Evolutionary conservation across 2,329 filamentous ascomycete genomes (phyloP), one percentile per base, ranked within the genome.

Genomic region (Colletotrichum somersetense): DNA sequence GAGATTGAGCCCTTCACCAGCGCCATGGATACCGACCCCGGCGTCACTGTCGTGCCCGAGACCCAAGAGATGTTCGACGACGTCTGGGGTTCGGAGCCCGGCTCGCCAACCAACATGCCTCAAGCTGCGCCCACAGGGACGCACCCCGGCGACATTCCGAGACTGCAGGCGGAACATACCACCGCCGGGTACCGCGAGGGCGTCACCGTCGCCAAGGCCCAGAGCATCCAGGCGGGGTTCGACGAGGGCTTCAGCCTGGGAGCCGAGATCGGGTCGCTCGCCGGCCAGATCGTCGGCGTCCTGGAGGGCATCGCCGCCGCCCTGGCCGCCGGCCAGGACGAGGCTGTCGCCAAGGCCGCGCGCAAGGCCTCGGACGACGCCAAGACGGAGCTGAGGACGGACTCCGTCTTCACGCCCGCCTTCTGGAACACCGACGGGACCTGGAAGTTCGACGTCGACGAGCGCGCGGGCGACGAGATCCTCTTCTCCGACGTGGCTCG

Each of bases 131-230:
- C 64, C 20, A 30, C 53, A 5, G 72, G 61, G 67, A 66, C 76
- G 64, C 85, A 89, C 66, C 85, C 84, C 42, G 88, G 85, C 78
- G 95, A 97, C 76, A 88, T 96, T 62, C 90, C 88, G 26, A 91
- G 92, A 33, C 87, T 97, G 20, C 91, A 92, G 77, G 88, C 89
- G 53, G 91, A 93, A 67, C 94, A 97, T 80, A 88, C 90, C 64
- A 98, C 93, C 10, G 91, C 93, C 50, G 96, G 96, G 26, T 98
- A 98, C 82, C 92, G 96, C 71, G 95, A 98, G 77, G 96, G 96
- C 56, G 89, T 98, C 65, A 88, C 92, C 0, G 85, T 85, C 3
- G 93, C 92, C 42, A 98, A 98, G 80, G 89, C 89, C 35, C 83
- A 87, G 59, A 92, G 91, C 77, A 89, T 98, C 35, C 96, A 99